These are phyloP conservation scores for Xylariaceae sp. DNA, from an alignment of 2,329 filamentous ascomycete species.

Conservation along the genomic window DNA sequence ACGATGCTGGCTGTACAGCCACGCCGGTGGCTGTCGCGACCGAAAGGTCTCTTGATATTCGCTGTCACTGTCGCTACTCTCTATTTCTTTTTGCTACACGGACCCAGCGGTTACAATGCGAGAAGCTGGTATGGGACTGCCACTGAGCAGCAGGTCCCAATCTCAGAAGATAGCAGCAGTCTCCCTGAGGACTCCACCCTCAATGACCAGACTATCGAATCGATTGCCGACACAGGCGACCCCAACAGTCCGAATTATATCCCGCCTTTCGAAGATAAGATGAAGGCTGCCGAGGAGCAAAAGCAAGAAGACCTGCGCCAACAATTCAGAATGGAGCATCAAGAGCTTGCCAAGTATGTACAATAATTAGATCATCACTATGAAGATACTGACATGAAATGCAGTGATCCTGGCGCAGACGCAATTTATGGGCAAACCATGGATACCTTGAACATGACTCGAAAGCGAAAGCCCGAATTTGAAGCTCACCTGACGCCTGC, in stretches of 20 bases:
- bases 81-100: constrained; percentile 40
- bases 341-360: constrained; percentile 31
- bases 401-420: constrained; percentile 42
- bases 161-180: constrained; percentile 2
- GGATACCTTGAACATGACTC: constrained; percentile 38
- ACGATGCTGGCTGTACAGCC: constrained; percentile 29
- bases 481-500: constrained; percentile 27
- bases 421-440: constrained; percentile 56
- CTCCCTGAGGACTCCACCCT: constrained; percentile 2
- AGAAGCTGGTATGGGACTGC: constrained; percentile 6
- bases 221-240: constrained; percentile 2
- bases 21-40: constrained; percentile 33
- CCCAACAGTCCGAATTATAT: constrained; percentile 7
- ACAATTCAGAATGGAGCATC: constrained; percentile 38
- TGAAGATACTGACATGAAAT: constrained; percentile 15
- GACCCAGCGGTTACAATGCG: constrained; percentile 21
- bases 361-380: neutral
- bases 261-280: constrained; percentile 23
- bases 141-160: too few species aligned
- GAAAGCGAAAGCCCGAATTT: constrained; percentile 24
- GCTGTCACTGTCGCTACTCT: constrained; percentile 35
- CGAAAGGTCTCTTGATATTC: constrained; percentile 38
- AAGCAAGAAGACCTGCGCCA: constrained; percentile 25
- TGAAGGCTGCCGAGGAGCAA: constrained; percentile 27
- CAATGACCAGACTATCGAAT: neutral